Evolutionary conservation across 2,329 filamentous ascomycete genomes (phyloP).

Genomic region (Trichoderma brevicompactum): DNA sequence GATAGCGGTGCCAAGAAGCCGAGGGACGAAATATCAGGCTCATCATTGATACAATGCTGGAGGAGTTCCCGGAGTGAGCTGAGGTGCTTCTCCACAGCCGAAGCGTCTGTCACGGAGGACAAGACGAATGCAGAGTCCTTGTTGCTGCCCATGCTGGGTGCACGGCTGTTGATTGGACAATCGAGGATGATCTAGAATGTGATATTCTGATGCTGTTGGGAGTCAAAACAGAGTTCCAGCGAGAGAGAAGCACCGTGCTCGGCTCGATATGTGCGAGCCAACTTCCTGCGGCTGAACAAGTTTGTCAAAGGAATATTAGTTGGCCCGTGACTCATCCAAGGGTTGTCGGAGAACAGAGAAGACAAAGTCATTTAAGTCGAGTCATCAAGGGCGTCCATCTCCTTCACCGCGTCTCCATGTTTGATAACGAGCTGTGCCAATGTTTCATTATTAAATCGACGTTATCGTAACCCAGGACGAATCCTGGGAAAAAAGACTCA

Average conservation of each 20-base stretch:
- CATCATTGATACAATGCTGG: constrained; percentile 37
- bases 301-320: background rate
- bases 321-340: background rate
- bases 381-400: background rate
- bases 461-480: background rate
- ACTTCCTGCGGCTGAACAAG: background rate
- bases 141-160: constrained; percentile 19
- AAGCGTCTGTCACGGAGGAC: constrained; percentile 18
- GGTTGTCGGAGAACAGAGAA: background rate
- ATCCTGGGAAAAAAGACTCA: background rate
- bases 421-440: background rate
- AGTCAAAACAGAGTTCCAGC: too few species aligned
- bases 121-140: constrained; percentile 10
- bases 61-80: constrained; percentile 34
- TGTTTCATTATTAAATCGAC: constrained; percentile 10
- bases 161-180: background rate
- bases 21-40: constrained; percentile 37
- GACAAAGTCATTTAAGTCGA: background rate
- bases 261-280: background rate
- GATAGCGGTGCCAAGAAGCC: constrained; percentile 38
- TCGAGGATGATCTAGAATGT: background rate
- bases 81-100: constrained; percentile 30
- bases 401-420: background rate
- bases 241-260: background rate
- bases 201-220: background rate